A percentile compares a stretch with the other conserved stretches of the same genome.
Conservation (phyloP, 2,329 filamentous ascomycete genomes). For the Pseudocercospora pini-densiflorae region DNA sequence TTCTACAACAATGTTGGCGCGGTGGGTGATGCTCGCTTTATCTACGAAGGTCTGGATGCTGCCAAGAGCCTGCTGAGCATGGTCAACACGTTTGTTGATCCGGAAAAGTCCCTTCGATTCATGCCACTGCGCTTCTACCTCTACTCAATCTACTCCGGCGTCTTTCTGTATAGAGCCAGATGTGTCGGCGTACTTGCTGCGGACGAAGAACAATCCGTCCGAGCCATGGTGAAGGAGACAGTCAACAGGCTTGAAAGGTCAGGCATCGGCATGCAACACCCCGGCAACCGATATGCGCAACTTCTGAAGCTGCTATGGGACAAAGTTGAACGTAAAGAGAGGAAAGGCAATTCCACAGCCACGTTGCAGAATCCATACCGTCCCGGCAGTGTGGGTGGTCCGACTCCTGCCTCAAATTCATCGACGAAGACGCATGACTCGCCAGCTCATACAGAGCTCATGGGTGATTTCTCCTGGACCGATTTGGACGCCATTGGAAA, state of each 20-base stretch:
- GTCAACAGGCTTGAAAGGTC: slow-evolving; percentile 49
- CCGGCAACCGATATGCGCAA: slow-evolving; percentile 52
- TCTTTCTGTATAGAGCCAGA: slow-evolving; percentile 55
- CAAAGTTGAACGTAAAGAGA: slow-evolving; percentile 46
- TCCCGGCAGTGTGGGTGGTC: slow-evolving; percentile 43
- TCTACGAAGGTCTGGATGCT: slow-evolving; percentile 56
- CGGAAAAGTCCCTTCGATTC: slow-evolving; percentile 51
- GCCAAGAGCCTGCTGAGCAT: slow-evolving; percentile 56
- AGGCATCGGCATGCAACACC: slow-evolving; percentile 52
- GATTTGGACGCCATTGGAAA: slow-evolving; percentile 54
- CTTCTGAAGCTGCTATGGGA: slow-evolving; percentile 55
- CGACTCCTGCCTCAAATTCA: slow-evolving; percentile 37
- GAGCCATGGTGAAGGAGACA: slow-evolving; percentile 53
- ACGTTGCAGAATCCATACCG: slow-evolving; percentile 45
- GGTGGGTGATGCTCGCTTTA: slow-evolving; percentile 55
- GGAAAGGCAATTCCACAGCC: slow-evolving; percentile 32
- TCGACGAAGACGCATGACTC: slow-evolving; percentile 37
- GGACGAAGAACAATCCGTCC: slow-evolving; percentile 53
- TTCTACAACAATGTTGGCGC: slow-evolving; percentile 57
- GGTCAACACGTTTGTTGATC: slow-evolving; percentile 55
- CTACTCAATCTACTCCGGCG: slow-evolving; percentile 54
- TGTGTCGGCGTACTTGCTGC: slow-evolving; percentile 53
- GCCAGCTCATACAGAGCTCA: slow-evolving; percentile 49
- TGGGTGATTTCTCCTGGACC: slow-evolving; percentile 57
- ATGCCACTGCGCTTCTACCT: slow-evolving; percentile 56